Percentiles rank a stretch among this genome's conserved stretches.
Conservation (phyloP, 257 asterid genomes). For the Scutellaria barbata region DNA sequence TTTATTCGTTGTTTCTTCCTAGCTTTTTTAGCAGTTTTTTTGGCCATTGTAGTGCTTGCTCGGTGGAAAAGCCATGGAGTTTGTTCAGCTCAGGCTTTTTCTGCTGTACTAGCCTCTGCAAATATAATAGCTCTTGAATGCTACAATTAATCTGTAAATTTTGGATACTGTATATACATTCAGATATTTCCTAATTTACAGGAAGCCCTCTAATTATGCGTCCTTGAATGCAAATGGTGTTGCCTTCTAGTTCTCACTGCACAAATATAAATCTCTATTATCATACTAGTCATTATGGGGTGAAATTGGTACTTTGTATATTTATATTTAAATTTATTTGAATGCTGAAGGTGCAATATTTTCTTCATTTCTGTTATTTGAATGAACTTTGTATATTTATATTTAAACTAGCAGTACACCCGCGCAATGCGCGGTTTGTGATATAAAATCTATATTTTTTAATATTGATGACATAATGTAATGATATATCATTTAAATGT, state of each 20-base stretch:
- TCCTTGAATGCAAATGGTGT: neutral
- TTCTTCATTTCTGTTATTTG: too few relatives aligned
- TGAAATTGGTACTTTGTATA: neutral
- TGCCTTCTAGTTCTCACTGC: neutral
- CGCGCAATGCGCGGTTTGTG: too few relatives aligned
- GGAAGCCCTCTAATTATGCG: neutral
- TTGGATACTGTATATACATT: slow-evolving; percentile 69
- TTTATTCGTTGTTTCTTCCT: neutral
- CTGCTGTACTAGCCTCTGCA: slow-evolving; percentile 39
- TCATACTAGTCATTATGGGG: neutral
- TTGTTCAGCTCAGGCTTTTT: slow-evolving; percentile 40
- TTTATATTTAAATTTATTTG: too few relatives aligned
- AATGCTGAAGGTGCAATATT: too few relatives aligned
- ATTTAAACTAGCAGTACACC: too few relatives aligned
- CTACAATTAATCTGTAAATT: slow-evolving; percentile 43
- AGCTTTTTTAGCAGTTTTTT: slow-evolving; percentile 30
- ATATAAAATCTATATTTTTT: too few relatives aligned
- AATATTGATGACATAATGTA: too few relatives aligned
- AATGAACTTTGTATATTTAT: too few relatives aligned
- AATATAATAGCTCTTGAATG: slow-evolving; percentile 31
- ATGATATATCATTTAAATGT: too few relatives aligned
- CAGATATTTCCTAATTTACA: slow-evolving; percentile 42
- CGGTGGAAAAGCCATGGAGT: slow-evolving; percentile 37
- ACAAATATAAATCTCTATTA: neutral
- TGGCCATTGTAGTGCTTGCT: slow-evolving; percentile 31